A percentile compares a stretch with the other conserved stretches of the same genome.
These are phyloP conservation scores for Torrubiella hemipterigena DNA, from an alignment of 2,329 filamentous ascomycete species.

Conservation along the genomic window DNA sequence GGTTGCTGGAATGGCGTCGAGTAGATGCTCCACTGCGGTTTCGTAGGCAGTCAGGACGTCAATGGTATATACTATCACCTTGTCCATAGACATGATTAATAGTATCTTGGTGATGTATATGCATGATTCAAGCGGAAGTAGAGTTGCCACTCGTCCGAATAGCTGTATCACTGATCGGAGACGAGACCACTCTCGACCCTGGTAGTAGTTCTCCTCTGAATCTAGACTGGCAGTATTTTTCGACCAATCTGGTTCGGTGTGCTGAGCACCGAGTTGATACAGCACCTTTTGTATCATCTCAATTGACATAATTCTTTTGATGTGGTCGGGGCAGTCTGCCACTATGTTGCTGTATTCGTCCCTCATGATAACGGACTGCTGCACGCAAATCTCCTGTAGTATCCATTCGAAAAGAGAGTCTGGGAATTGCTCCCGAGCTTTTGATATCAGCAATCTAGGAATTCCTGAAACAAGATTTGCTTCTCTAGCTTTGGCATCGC, in stretches of 20 bases:
- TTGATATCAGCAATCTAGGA: slow-evolving; percentile 35
- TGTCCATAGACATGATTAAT: slow-evolving; percentile 44
- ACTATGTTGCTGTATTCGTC: slow-evolving; percentile 48
- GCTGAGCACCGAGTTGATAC: slow-evolving; percentile 41
- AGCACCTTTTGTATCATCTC: slow-evolving; percentile 42
- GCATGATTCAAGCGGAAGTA: slow-evolving; percentile 20
- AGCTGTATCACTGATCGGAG: slow-evolving; percentile 31
- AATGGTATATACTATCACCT: slow-evolving; percentile 29
- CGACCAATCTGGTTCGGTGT: slow-evolving; percentile 26
- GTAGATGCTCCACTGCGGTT: slow-evolving; percentile 29
- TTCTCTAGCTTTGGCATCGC: slow-evolving; percentile 31
- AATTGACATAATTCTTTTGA: slow-evolving; percentile 30
- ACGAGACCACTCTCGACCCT: slow-evolving; percentile 31
- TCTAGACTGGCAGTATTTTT: too few species aligned
- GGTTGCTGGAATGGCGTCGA: slow-evolving; percentile 23
- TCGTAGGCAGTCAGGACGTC: slow-evolving; percentile 28
- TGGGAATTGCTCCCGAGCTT: slow-evolving; percentile 32
- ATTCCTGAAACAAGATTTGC: slow-evolving; percentile 52
- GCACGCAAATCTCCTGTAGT: slow-evolving; percentile 43
- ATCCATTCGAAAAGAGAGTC: slow-evolving; percentile 59
- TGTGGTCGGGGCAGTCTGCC: slow-evolving; percentile 29
- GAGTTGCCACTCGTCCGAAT: slow-evolving; percentile 22
- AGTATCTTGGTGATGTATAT: slow-evolving; percentile 33
- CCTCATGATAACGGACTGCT: slow-evolving; percentile 42
- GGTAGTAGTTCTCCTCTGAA: slow-evolving; percentile 16